phyloP scores from a whole-genome alignment of 345 rosid species.

The Mallotus nudiflorus region DNA sequence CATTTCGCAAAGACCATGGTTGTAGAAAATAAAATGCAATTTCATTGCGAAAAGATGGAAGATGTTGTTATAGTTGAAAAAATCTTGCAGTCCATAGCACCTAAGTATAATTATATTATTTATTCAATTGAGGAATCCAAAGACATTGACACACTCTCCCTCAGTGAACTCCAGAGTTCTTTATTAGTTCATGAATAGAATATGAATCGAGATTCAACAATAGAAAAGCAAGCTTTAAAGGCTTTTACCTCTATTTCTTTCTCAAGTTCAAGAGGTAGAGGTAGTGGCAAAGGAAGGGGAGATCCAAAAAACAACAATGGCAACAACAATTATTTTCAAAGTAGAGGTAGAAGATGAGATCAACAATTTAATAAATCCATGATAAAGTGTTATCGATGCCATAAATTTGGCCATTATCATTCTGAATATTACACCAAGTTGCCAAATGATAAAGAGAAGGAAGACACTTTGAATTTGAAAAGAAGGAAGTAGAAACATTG shows the following conservation, averaged over 20 bases:
- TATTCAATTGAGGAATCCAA: background rate
- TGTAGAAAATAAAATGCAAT: background rate
- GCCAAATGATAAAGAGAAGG: too few relatives aligned
- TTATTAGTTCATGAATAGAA: background rate
- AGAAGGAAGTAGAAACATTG: too few relatives aligned
- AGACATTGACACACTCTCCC: background rate
- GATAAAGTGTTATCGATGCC: conserved; percentile 4
- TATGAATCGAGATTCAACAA: background rate
- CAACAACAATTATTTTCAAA: background rate
- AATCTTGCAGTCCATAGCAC: background rate
- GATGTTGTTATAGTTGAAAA: background rate
- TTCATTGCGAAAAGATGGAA: background rate
- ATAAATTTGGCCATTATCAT: too few relatives aligned
- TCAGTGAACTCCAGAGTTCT: background rate
- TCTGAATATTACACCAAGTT: too few relatives aligned
- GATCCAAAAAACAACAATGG: background rate
- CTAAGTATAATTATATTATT: background rate
- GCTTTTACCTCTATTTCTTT: background rate
- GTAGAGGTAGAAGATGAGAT: background rate
- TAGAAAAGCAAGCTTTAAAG: background rate
- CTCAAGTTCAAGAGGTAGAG: background rate
- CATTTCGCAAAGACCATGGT: background rate
- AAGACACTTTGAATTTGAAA: too few relatives aligned
- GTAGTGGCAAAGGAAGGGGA: background rate
- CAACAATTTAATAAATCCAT: background rate